Evolutionary conservation across 164 flowering plant species (phyloP), one percentile per base, ranked within the genome.

Genomic region (Macadamia integrifolia): DNA sequence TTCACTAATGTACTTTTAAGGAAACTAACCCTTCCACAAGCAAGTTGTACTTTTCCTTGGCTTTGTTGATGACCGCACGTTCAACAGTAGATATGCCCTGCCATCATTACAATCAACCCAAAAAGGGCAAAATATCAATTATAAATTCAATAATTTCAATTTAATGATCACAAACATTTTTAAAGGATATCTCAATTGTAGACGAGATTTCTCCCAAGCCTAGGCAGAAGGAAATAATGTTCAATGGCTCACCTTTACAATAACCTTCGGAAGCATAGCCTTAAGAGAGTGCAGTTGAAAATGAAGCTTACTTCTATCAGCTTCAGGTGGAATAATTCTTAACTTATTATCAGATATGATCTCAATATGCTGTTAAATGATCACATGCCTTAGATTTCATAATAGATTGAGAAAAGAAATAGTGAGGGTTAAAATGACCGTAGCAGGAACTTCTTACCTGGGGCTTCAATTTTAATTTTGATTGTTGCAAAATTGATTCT

Each of bases 11-110:
- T 46, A 46, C 13, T 46, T 23, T 46, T 3, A 8, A 46, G 13
- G 13, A 46, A 65, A 81, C 93, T 79, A 62, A 95, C 99, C 99
- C 99, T 82, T 95, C 99, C 7, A 88, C 92, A 23, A 89, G 71
- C 78, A 94, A 78, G 30, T 82, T 78, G 69, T 76, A 82, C 64
- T 78, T 78, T 18, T 52, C 75, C 64, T 67, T 64, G 49, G 74
- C 71, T 56, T 75, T 79, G 64, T 81, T 81, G 42, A 92, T 84
- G 31, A 95, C 86, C 6, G 80, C 94, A 66, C 98, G 93, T 68
- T 89, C 86, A 77, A 83, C 83, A 17, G 90, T 84, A 72, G 77
- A 76, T 62, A 95, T 85, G 50, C 99, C 99, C 99, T 95, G 83
- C 29, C 76, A 49, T 48, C 58, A 77, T 64, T 5, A 35, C 0